Conservation (phyloP, 257 asterid genomes). For the Echium plantagineum region DNA sequence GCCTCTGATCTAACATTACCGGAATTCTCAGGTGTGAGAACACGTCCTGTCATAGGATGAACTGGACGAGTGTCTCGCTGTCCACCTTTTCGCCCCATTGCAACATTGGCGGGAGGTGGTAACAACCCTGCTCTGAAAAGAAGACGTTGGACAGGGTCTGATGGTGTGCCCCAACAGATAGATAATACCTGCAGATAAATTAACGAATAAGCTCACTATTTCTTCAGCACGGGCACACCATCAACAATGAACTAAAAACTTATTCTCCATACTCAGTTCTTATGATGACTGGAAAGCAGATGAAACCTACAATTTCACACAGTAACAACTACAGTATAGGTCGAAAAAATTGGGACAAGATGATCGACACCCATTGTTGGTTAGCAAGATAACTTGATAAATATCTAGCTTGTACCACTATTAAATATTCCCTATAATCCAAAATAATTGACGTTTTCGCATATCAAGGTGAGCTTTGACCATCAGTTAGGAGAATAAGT, state of each 20-base stretch:
- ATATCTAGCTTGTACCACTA: no score
- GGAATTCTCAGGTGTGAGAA: slow-evolving; percentile 24
- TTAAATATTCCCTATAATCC: no score
- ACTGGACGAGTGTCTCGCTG: slow-evolving; percentile 65
- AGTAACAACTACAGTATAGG: slow-evolving; percentile 19
- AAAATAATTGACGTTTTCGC: no score
- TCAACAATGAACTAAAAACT: background rate
- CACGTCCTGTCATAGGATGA: slow-evolving; percentile 76
- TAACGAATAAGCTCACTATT: slow-evolving; percentile 28
- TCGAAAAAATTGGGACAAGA: no score
- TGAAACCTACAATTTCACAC: no score
- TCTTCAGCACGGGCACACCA: background rate
- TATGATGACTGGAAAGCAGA: no score
- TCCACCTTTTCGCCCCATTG: slow-evolving; percentile 92
- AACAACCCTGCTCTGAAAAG: slow-evolving; percentile 76
- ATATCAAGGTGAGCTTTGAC: no score
- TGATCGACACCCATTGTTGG: no score
- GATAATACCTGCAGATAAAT: slow-evolving; percentile 59
- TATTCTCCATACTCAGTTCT: background rate
- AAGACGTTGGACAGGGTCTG: slow-evolving; percentile 82
- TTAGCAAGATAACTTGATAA: no score
- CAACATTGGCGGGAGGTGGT: slow-evolving; percentile 88
- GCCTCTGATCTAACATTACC: background rate
- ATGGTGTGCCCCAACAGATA: slow-evolving; percentile 96
- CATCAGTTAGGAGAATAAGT: no score